Evolutionary conservation across 805 yeast genomes (phyloP).

Genomic region (Candida ipomoeae): DNA sequence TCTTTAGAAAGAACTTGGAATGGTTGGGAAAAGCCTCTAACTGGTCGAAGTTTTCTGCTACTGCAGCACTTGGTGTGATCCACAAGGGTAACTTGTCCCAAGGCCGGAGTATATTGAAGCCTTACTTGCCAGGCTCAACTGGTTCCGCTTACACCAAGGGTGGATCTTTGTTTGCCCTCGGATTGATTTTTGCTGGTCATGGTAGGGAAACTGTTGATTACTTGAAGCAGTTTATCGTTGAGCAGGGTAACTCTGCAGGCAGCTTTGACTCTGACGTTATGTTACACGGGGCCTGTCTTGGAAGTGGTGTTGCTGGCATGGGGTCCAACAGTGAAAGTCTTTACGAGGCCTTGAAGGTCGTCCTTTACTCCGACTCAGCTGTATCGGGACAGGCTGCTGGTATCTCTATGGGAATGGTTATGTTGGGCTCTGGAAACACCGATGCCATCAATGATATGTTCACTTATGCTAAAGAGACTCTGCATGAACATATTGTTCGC

Average conservation of each 20-base stretch:
- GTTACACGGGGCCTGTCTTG: slow-evolving; percentile 93
- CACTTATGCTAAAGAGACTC: slow-evolving; percentile 88
- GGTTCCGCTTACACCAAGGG: slow-evolving; percentile 90
- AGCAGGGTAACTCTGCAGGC: slow-evolving; percentile 60
- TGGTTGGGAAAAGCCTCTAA: slow-evolving; percentile 98
- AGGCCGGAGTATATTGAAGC: slow-evolving; percentile 81
- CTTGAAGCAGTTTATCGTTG: slow-evolving; percentile 67
- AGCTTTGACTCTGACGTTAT: slow-evolving; percentile 73
- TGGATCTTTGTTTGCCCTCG: slow-evolving; percentile 90
- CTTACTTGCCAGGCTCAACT: slow-evolving; percentile 80
- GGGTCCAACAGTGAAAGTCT: slow-evolving; percentile 71
- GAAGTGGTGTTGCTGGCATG: slow-evolving; percentile 96
- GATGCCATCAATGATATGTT: slow-evolving; percentile 73
- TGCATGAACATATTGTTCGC: slow-evolving; percentile 91
- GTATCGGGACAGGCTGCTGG: slow-evolving; percentile 96
- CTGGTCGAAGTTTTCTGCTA: slow-evolving; percentile 97
- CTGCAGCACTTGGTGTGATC: slow-evolving; percentile 96
- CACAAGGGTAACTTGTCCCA: slow-evolving; percentile 92
- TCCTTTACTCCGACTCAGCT: slow-evolving; percentile 86
- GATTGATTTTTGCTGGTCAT: slow-evolving; percentile 93
- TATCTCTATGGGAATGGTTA: slow-evolving; percentile 89
- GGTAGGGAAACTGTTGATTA: slow-evolving; percentile 83
- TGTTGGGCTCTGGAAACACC: slow-evolving; percentile 85
- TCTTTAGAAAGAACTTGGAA: slow-evolving; percentile 83
- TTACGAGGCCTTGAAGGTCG: slow-evolving; percentile 78